phyloP scores from a whole-genome alignment of 2,329 filamentous ascomycete species.

The Epichloe bromicola region DNA sequence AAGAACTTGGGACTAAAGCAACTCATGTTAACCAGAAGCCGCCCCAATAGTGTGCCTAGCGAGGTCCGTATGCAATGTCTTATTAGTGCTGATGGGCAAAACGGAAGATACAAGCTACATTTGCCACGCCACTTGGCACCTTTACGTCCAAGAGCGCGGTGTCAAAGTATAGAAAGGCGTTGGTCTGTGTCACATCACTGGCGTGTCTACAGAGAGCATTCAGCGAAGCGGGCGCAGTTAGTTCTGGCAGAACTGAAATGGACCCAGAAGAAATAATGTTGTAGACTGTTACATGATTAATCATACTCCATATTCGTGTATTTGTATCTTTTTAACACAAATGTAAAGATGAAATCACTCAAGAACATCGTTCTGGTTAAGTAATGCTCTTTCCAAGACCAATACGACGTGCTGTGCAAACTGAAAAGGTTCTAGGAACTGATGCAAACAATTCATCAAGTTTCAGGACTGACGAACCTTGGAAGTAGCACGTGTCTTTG shows the following conservation, averaged over 20 bases:
- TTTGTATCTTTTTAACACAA: not conserved
- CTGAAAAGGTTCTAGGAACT: not conserved
- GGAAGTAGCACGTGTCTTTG: not conserved
- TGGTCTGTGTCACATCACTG: not conserved
- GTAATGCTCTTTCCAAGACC: not conserved
- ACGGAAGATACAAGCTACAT: not conserved
- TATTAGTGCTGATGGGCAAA: not conserved
- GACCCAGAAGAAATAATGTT: not conserved
- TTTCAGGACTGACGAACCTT: not conserved
- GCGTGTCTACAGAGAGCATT: not conserved
- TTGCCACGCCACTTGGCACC: not conserved
- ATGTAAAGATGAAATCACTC: not conserved
- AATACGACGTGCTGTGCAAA: not conserved
- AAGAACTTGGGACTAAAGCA: slow-evolving; percentile 33
- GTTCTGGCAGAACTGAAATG: not conserved
- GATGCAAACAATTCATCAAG: not conserved
- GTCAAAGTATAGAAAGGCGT: not conserved
- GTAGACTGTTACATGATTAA: not conserved
- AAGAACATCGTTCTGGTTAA: not conserved
- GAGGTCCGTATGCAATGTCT: not conserved
- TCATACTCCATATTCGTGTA: not conserved
- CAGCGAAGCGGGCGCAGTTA: not conserved
- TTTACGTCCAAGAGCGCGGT: not conserved
- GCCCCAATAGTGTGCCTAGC: not conserved
- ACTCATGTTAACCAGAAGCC: not conserved